A percentile compares a stretch with the other conserved stretches of the same genome.
phyloP scores from a whole-genome alignment of 305 asterid species.

The Solanum chacoense region DNA sequence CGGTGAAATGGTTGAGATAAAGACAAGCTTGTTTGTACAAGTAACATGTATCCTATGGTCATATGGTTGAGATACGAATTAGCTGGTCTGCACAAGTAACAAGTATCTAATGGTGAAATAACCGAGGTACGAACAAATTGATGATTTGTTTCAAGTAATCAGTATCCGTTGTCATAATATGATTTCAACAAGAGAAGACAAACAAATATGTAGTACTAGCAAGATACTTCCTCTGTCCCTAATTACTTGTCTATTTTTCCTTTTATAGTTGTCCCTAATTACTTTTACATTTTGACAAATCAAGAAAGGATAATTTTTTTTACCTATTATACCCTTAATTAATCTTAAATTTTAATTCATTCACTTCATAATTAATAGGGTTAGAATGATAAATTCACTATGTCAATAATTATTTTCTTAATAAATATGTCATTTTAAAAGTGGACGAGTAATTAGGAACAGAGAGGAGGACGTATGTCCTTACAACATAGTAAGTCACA shows the following conservation, averaged over 20 bases:
- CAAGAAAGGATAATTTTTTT: too few relatives aligned
- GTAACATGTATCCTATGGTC: neutral
- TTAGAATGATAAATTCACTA: too few relatives aligned
- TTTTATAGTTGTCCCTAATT: too few relatives aligned
- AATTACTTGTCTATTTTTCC: too few relatives aligned
- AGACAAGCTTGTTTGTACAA: neutral
- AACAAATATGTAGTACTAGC: neutral
- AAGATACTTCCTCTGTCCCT: neutral
- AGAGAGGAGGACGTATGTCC: neutral
- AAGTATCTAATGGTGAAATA: neutral
- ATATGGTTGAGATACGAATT: neutral
- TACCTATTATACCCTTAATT: too few relatives aligned
- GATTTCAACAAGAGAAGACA: neutral
- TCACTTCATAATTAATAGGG: too few relatives aligned
- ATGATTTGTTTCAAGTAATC: neutral
- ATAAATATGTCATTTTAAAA: too few relatives aligned
- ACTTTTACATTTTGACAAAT: too few relatives aligned
- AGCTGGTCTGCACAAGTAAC: neutral
- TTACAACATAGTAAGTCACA: conserved; percentile 4
- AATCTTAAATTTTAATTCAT: too few relatives aligned
- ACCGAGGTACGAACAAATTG: neutral
- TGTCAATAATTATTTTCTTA: too few relatives aligned
- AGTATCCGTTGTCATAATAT: neutral
- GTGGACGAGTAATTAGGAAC: too few relatives aligned
- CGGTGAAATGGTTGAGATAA: neutral